These are phyloP conservation scores for Kokia cookei DNA, from an alignment of 441 rosid genomes.

Conservation along the genomic window DNA sequence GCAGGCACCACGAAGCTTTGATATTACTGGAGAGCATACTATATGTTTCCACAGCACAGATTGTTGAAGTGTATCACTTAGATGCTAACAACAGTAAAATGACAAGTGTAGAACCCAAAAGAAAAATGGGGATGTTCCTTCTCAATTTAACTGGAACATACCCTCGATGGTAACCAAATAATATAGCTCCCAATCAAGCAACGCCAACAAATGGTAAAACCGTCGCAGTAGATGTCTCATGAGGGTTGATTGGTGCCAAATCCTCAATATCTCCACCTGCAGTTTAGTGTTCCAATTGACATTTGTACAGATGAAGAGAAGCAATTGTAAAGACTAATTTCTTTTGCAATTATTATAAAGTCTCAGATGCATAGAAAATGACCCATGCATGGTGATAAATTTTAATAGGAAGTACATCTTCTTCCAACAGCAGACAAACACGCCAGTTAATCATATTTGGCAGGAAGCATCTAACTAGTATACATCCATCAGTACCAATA, in stretches of 20 bases:
- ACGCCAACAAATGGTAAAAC: conserved; percentile 89
- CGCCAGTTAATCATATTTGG: not conserved
- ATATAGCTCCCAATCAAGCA: conserved; percentile 93
- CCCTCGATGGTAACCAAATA: conserved; percentile 99
- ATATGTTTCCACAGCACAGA: not conserved
- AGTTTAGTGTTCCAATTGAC: conserved; percentile 10
- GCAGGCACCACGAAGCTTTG: not conserved
- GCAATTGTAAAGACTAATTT: not conserved
- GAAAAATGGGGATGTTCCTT: not conserved
- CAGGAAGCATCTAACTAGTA: not conserved
- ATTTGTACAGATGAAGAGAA: not conserved
- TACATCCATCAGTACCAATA: not conserved
- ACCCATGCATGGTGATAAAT: not conserved
- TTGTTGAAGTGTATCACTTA: conserved; percentile 1
- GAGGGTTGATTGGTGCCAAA: conserved; percentile 36
- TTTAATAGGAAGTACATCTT: not conserved
- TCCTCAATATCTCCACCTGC: conserved; percentile 69
- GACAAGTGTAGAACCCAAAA: not conserved
- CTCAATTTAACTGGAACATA: conserved; percentile 22
- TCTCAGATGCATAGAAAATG: not conserved
- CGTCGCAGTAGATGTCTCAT: conserved; percentile 49
- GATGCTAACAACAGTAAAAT: not conserved
- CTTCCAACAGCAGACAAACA: not conserved
- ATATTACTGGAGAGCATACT: not conserved
- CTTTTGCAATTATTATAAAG: not conserved